Evolutionary conservation across 257 asterid genomes (phyloP), one percentile per base, ranked within the genome.

Genomic region (Solanum peruvianum): DNA sequence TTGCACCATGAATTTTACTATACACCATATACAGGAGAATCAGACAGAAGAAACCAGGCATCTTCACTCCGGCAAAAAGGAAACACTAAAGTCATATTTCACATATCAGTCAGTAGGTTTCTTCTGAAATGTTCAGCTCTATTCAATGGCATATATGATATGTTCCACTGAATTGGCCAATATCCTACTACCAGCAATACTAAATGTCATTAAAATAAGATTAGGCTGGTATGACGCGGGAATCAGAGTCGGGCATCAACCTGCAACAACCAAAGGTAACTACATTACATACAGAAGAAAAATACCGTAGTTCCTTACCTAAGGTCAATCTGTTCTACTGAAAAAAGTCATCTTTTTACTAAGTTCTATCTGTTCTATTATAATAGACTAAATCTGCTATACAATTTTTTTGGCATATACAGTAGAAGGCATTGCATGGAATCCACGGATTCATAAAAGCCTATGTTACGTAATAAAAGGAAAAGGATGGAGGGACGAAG

Each of bases 1-100:
- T 80, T 80, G 75, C 91, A 84, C 69, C 88, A 81, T 84, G 87
- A 85, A 88, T 88, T 86, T 86, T 56, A 87, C 88, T 90, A 87
- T 91, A 91, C 93, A 91, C 71, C 67, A 91, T 87, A 67, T 90
- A 90, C 89, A 91, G 71, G 84, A 83, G 41, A 77, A 88, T 71
- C 35, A 37, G 84, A 87, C 82, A 76, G 84, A 60, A 83, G 76
- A 82, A 86, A 89, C 89, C 88, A 78, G 90, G 88, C 64, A 41
- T 49, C 86, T 62, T 72, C 83, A 83, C 87, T 62, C 88, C 39
- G 71, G 87, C 78, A 82, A 86, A 86, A 67, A 84, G 47, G 60
- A 88, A 87, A 29, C 33, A 42, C 86, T 71, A 21, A 35, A 87
- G 87, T 87, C 89, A 87, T 78, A 83, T 44, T 82, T 86, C 83